Percentiles rank a stretch among this genome's conserved stretches.
phyloP scores from a whole-genome alignment of 1,139 yeast species.

The Yamadazyma friedrichii region DNA sequence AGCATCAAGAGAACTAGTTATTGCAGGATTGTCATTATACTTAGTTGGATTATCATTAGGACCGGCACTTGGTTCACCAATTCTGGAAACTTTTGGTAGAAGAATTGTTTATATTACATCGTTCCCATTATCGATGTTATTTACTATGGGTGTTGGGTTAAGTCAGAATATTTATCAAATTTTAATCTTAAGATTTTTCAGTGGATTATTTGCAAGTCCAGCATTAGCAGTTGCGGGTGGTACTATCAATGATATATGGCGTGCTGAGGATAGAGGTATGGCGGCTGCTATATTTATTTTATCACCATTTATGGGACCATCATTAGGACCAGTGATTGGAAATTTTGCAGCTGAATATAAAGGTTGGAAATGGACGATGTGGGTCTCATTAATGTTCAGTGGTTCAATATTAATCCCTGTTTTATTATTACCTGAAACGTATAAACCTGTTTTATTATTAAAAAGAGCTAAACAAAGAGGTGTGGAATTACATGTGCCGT shows the following conservation, averaged over 20 bases:
- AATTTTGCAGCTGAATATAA: constrained; percentile 69
- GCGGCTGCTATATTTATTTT: constrained; percentile 72
- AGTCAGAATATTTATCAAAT: constrained; percentile 56
- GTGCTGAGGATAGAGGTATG: constrained; percentile 51
- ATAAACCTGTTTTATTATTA: constrained; percentile 57
- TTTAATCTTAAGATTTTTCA: constrained; percentile 70
- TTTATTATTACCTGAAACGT: constrained; percentile 64
- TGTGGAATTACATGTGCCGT: constrained; percentile 38
- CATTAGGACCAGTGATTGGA: constrained; percentile 79
- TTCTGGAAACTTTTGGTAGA: constrained; percentile 74
- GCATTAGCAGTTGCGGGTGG: constrained; percentile 89
- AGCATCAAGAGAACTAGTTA: constrained; percentile 56
- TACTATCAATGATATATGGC: constrained; percentile 73
- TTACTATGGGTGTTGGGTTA: constrained; percentile 75
- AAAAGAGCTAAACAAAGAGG: constrained; percentile 61
- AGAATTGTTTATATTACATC: constrained; percentile 58
- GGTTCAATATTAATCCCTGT: constrained; percentile 64
- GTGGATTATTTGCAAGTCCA: constrained; percentile 82
- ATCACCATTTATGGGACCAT: constrained; percentile 79
- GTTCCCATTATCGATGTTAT: constrained; percentile 67
- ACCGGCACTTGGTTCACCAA: constrained; percentile 74
- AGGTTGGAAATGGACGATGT: constrained; percentile 76
- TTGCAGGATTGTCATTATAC: constrained; percentile 70
- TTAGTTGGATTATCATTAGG: constrained; percentile 70
- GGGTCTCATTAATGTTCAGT: constrained; percentile 73